Base-by-base conservation (phyloP, 2,329 filamentous ascomycete species). In the Arachnopeziza araneosa region DNA sequence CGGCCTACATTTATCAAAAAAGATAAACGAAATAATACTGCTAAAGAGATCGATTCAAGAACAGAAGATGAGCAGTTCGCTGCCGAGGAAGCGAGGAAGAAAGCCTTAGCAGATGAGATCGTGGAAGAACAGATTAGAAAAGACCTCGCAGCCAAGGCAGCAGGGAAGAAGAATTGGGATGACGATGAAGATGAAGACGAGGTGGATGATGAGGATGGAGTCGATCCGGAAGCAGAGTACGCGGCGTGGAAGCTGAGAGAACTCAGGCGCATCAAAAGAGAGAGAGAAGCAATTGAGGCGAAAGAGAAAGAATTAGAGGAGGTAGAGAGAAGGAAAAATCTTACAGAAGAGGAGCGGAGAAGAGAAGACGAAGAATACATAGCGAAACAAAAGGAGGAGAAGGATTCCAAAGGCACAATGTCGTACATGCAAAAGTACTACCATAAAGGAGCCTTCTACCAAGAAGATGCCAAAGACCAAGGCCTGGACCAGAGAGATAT, bases 391-490 rank as follows among this genome's bases (percentile, higher is more conserved):
- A 70, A 68, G 36, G 70, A 72, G 24, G 71, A 73, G 64, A 70
- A 68, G 75, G 85, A 88, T 67, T 75, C 80, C 55, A 87, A 88
- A 62, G 91, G 91, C 57, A 89, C 93, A 75, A 91, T 95, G 81
- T 83, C 83, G 1, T 97, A 86, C 74, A 91, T 98, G 89, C 93
- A 97, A 72, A 92, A 93, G 72, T 99, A 98, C 77, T 93, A 91
- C 75, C 95, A 99, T 80, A 93, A 93, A 77, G 95, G 95, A 54
- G 95, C 95, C 19, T 99, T 98, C 78, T 98, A 91, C 79, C 89
- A 89, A 66, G 91, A 93, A 56, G 90, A 96, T 68, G 82, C 87
- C 56, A 85, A 87, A 67, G 85, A 85, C 19, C 85, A 90, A 64
- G 90, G 91, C 0, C 78, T 97, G 52, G 86, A 90, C 64, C 83